phyloP scores from a whole-genome alignment of 768 basidiomycete genomes.

The Kwoniella heveanensis region DNA sequence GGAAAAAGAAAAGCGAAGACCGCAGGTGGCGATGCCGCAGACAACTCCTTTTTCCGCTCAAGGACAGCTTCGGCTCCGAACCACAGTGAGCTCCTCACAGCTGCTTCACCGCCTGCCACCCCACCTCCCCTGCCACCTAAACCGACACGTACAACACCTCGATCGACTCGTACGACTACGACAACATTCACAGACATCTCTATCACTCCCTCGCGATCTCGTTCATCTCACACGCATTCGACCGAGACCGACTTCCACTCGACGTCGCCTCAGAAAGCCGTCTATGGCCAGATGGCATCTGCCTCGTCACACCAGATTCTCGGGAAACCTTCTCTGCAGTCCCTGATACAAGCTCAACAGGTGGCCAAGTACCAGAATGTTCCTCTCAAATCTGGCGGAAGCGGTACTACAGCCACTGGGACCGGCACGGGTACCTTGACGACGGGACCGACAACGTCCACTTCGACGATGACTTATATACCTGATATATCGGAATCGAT shows the following conservation, averaged over 20 bases:
- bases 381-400: neutral
- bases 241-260: slow-evolving; percentile 10
- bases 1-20: neutral
- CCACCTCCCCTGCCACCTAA: slow-evolving; percentile 18
- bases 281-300: slow-evolving; percentile 8
- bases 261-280: neutral
- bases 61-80: neutral
- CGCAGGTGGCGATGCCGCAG: neutral
- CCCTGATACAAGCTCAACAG: neutral
- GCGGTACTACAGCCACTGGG: neutral
- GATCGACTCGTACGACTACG: neutral
- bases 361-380: neutral
- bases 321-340: slow-evolving; percentile 1
- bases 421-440: neutral
- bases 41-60: neutral
- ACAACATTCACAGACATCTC: neutral
- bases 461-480: neutral
- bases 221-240: slow-evolving; percentile 3
- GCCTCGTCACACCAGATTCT: slow-evolving; percentile 17
- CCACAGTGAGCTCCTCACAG: neutral
- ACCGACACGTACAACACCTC: slow-evolving; percentile 7
- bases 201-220: neutral
- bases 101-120: neutral
- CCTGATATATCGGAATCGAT: slow-evolving; percentile 8
- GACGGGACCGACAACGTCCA: neutral